Percentiles rank a stretch among this genome's conserved stretches.
Evolutionary conservation across 1,139 yeast species (phyloP).

Genomic region (Protomyces inouyei): DNA sequence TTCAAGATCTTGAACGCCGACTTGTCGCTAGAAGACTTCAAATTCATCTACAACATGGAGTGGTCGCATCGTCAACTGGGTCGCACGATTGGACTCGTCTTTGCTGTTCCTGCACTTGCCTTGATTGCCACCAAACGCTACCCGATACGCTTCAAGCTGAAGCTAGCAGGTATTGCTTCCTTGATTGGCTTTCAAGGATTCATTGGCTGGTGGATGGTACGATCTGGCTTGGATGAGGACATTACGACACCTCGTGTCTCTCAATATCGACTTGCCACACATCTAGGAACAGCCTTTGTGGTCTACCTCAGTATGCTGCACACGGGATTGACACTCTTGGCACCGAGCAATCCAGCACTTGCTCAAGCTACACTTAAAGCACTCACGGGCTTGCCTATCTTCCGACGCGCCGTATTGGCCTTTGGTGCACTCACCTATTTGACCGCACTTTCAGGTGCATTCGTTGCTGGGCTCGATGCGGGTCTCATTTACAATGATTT

Average conservation of each 20-base stretch:
- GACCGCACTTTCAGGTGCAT: conserved; percentile 95
- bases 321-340: conserved; percentile 75
- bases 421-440: conserved; percentile 24
- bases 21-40: conserved; percentile 86
- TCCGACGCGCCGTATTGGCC: conserved; percentile 6
- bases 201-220: conserved; percentile 99
- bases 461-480: conserved; percentile 98
- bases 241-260: conserved; percentile 87
- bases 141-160: conserved; percentile 31
- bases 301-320: conserved; percentile 84
- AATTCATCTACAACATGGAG: conserved; percentile 93
- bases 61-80: conserved; percentile 96
- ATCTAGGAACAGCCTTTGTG: conserved; percentile 86
- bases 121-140: conserved; percentile 60
- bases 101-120: conserved; percentile 79
- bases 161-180: conserved; percentile 66
- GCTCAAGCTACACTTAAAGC: background rate
- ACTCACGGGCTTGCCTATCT: conserved; percentile 8
- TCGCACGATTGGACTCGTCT: conserved; percentile 76
- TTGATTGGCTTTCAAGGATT: conserved; percentile 89
- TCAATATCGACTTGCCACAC: conserved; percentile 90
- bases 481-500: conserved; percentile 93
- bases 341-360: background rate
- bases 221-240: conserved; percentile 84
- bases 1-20: conserved; percentile 75